Conservation (phyloP, 139 green algal species). For the Picochlorum sp. region DNA sequence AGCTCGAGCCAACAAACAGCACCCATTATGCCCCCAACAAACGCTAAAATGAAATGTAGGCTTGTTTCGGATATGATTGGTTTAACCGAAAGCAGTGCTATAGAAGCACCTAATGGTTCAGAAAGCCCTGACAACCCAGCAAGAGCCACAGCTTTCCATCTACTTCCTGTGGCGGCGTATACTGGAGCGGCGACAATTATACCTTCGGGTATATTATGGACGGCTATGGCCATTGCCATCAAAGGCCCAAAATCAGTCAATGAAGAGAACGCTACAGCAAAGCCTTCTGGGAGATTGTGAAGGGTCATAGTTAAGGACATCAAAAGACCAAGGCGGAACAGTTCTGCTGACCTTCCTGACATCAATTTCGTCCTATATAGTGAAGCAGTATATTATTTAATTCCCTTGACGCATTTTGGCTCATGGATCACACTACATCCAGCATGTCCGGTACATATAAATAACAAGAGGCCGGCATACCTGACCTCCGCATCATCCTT, state of each 20-base stretch:
- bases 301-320: constrained; percentile 83
- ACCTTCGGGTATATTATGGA: constrained; percentile 82
- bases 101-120: constrained; percentile 67
- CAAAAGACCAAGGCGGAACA: constrained; percentile 45
- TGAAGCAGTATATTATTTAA: background rate
- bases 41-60: constrained; percentile 64
- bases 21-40: constrained; percentile 79
- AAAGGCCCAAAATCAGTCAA: constrained; percentile 62
- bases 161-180: constrained; percentile 74
- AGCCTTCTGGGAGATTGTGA: constrained; percentile 80
- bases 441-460: too few relatives aligned
- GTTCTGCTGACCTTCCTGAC: constrained; percentile 6
- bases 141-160: constrained; percentile 53
- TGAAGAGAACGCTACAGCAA: constrained; percentile 61
- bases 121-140: constrained; percentile 65
- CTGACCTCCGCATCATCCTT: too few relatives aligned
- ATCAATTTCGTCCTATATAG: background rate
- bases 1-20: constrained; percentile 76
- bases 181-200: constrained; percentile 78
- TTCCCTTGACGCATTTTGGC: too few relatives aligned
- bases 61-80: constrained; percentile 44
- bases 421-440: too few relatives aligned
- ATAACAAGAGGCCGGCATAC: too few relatives aligned
- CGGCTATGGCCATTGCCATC: constrained; percentile 71
- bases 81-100: constrained; percentile 56